Evolutionary conservation across 108 stramenopile genomes (phyloP).

Genomic region (Epithemia pelagica): DNA sequence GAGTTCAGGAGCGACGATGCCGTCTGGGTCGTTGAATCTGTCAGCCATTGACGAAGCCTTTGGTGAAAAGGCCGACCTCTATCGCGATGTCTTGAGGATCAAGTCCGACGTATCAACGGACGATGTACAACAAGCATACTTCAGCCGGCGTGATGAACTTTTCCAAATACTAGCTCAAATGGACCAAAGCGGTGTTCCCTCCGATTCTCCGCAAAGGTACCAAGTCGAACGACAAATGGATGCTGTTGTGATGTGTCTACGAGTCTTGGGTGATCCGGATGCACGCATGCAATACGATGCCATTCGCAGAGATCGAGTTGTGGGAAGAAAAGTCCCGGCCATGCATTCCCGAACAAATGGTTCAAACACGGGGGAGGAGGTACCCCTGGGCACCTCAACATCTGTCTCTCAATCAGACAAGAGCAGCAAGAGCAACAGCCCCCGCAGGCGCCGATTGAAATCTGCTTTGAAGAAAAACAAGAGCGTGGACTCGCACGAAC

Average conservation of each 20-base stretch:
- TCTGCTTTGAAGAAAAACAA: background rate
- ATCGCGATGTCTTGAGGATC: conserved; percentile 32
- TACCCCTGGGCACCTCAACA: background rate
- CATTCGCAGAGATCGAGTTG: conserved; percentile 23
- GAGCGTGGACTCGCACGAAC: background rate
- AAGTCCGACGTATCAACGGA: conserved; percentile 23
- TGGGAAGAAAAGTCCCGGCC: conserved; percentile 1
- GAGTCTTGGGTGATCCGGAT: conserved; percentile 39
- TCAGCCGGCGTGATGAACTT: conserved; percentile 46
- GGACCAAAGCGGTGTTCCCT: conserved; percentile 11
- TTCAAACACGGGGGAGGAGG: background rate
- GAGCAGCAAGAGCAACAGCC: conserved; percentile 1
- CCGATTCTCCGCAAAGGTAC: conserved; percentile 13
- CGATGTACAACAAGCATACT: conserved; percentile 42
- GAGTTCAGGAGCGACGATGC: too few species aligned
- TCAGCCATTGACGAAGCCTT: conserved; percentile 33
- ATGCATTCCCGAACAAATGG: background rate
- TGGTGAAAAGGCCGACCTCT: conserved; percentile 40
- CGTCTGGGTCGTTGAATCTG: conserved; percentile 13
- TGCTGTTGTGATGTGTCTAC: conserved; percentile 37
- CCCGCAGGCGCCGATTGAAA: background rate
- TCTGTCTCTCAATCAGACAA: background rate
- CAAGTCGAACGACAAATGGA: conserved; percentile 43
- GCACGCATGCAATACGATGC: conserved; percentile 32
- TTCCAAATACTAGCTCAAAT: conserved; percentile 26